Evolutionary conservation across 352 stramenopile species (phyloP).

Genomic region (Phytophthora kernoviae): DNA sequence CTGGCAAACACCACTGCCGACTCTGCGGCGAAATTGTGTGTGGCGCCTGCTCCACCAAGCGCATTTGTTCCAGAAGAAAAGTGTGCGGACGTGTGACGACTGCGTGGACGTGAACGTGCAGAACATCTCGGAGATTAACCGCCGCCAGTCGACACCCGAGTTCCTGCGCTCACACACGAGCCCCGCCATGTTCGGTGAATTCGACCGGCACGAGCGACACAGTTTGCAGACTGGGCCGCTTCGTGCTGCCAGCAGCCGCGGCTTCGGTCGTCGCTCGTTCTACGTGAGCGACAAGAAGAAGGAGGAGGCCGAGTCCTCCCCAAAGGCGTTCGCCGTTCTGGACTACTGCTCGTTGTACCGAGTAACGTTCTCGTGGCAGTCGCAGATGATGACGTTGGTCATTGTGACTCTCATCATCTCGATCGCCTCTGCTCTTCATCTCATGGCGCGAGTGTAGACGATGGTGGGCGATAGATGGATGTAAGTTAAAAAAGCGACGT

Average conservation of each 20-base stretch:
- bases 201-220: slow-evolving; percentile 23
- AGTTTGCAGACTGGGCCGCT: slow-evolving; percentile 24
- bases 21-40: slow-evolving; percentile 84
- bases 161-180: slow-evolving; percentile 30
- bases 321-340: slow-evolving; percentile 6
- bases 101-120: slow-evolving; percentile 72
- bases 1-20: slow-evolving; percentile 77
- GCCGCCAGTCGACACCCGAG: slow-evolving; percentile 44
- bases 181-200: slow-evolving; percentile 15
- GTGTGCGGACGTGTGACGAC: slow-evolving; percentile 75
- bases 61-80: slow-evolving; percentile 79
- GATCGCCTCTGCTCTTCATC: slow-evolving; percentile 20
- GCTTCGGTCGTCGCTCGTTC: slow-evolving; percentile 18
- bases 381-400: slow-evolving; percentile 22
- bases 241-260: slow-evolving; percentile 13
- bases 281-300: background rate
- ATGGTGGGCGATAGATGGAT: slow-evolving; percentile 3
- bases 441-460: slow-evolving; percentile 22
- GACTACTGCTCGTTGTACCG: slow-evolving; percentile 15
- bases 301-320: slow-evolving; percentile 5
- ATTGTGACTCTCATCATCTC: slow-evolving; percentile 23
- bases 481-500: slow-evolving; percentile 11
- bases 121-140: slow-evolving; percentile 45
- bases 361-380: slow-evolving; percentile 24
- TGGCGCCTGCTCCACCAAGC: slow-evolving; percentile 68